These are phyloP conservation scores for Hirschioporus abietinus DNA, from an alignment of 768 basidiomycete genomes.

Conservation along the genomic window DNA sequence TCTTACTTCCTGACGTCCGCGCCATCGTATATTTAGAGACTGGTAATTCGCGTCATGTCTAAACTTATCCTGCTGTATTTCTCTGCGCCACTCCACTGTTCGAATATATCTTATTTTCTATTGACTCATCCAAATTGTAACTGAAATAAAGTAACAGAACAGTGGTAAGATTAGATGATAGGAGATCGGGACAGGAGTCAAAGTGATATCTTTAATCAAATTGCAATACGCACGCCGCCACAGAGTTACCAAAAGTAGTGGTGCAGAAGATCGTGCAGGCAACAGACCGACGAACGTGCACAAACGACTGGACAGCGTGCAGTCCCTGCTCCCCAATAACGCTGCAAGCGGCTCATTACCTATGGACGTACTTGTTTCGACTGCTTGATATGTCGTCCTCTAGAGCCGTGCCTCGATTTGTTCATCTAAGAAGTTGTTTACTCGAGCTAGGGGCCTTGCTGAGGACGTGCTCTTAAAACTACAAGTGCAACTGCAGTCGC, in stretches of 20 bases:
- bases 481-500: background rate
- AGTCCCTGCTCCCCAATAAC: background rate
- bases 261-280: background rate
- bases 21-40: background rate
- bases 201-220: background rate
- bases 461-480: background rate
- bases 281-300: background rate
- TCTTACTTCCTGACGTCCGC: background rate
- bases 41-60: background rate
- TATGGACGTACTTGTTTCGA: background rate
- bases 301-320: background rate
- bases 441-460: background rate
- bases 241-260: background rate
- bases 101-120: background rate
- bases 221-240: background rate
- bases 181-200: background rate
- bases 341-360: background rate
- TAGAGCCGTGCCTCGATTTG: background rate
- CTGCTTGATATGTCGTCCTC: background rate
- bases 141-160: background rate
- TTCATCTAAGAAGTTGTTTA: background rate
- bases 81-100: background rate
- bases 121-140: background rate
- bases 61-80: conserved; percentile 1
- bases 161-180: background rate